phyloP scores from a whole-genome alignment of 352 stramenopile genomes.

The Phytophthora melonis region DNA sequence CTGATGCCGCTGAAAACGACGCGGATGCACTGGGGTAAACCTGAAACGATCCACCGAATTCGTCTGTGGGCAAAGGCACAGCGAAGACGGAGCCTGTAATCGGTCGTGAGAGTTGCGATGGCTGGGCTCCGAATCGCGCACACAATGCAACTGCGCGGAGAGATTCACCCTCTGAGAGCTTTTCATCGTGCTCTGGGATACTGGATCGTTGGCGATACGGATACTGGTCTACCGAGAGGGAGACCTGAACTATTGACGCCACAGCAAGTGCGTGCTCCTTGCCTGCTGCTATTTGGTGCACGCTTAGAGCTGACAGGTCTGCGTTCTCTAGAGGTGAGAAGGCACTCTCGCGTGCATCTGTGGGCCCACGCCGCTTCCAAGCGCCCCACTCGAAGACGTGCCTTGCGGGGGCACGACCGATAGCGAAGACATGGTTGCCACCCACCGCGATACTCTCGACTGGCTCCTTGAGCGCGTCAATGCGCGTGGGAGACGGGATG shows the following conservation, averaged over 20 bases:
- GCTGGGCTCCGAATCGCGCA: constrained; percentile 61
- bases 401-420: constrained; percentile 37
- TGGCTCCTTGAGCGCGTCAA: constrained; percentile 67
- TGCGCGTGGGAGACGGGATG: constrained; percentile 66
- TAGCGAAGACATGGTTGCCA: constrained; percentile 76
- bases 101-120: constrained; percentile 48
- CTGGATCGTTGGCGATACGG: constrained; percentile 32
- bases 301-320: constrained; percentile 51
- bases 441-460: constrained; percentile 64
- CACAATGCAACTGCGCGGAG: constrained; percentile 55
- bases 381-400: constrained; percentile 78
- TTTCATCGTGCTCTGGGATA: constrained; percentile 5
- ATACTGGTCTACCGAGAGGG: constrained; percentile 48
- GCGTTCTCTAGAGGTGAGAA: constrained; percentile 62
- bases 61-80: constrained; percentile 18
- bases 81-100: constrained; percentile 49
- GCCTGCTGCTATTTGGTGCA: constrained; percentile 59
- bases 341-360: constrained; percentile 57
- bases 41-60: constrained; percentile 16
- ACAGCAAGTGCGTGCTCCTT: constrained; percentile 76
- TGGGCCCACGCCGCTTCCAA: constrained; percentile 58
- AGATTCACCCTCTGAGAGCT: constrained; percentile 27
- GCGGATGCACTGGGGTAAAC: neutral
- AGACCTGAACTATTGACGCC: constrained; percentile 55
- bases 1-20: constrained; percentile 19